Conservation (phyloP, 2,329 filamentous ascomycete genomes). For the Diaporthe sp. region DNA sequence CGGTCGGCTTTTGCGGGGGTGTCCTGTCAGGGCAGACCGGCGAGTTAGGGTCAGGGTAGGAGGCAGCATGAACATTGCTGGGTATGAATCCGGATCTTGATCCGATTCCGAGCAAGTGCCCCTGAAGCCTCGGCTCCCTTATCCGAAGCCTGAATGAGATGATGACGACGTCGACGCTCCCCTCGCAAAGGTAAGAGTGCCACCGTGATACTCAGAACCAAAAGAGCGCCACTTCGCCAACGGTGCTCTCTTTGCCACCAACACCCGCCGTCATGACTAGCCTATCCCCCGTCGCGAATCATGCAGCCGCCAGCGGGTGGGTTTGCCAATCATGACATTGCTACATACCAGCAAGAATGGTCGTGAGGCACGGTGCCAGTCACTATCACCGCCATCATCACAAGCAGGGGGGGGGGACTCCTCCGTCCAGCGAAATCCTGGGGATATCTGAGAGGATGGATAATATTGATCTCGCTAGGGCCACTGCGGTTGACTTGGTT, state of each 20-base stretch:
- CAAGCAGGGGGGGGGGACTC: too few species aligned
- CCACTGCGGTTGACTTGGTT: neutral
- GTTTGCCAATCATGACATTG: neutral
- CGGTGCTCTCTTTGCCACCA: neutral
- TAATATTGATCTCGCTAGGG: neutral
- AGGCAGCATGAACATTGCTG: neutral
- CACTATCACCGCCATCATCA: too few species aligned
- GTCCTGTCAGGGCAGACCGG: neutral
- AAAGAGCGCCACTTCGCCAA: neutral
- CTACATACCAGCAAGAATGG: neutral
- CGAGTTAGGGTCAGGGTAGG: neutral
- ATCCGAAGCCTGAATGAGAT: neutral
- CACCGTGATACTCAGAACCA: neutral
- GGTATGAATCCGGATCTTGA: conserved; percentile 2
- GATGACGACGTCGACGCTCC: neutral
- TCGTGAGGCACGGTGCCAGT: neutral
- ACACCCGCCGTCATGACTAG: neutral
- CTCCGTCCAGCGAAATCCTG: neutral
- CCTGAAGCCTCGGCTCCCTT: neutral
- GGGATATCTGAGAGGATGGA: neutral
- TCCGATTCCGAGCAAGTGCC: conserved; percentile 11
- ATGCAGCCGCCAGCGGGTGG: neutral
- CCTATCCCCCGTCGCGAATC: neutral
- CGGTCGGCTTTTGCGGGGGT: neutral
- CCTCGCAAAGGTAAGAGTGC: neutral